Conservation (phyloP, 345 rosid species). For the Boechera divaricarpa region DNA sequence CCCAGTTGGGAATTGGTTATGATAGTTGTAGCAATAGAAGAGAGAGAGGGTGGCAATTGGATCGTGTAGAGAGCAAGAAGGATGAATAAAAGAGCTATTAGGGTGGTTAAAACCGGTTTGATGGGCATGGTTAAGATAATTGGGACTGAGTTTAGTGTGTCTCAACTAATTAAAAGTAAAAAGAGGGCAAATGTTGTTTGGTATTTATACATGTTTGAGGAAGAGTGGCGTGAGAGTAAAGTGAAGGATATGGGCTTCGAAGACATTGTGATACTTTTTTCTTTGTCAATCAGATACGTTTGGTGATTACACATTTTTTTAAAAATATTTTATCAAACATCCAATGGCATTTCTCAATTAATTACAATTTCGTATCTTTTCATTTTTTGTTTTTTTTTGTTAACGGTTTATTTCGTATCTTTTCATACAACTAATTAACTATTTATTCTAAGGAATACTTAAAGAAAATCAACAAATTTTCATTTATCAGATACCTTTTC, state of each 20-base stretch:
- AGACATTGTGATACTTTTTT: conserved; percentile 11
- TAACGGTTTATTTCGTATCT: neutral
- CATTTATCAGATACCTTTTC: too few species aligned
- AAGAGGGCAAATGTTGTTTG: conserved; percentile 17
- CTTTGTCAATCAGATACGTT: conserved; percentile 14
- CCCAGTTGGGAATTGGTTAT: conserved; percentile 28
- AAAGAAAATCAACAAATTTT: too few species aligned
- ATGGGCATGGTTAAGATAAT: conserved; percentile 33
- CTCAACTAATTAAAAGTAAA: conserved; percentile 13
- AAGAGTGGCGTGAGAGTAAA: conserved; percentile 39
- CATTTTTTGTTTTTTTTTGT: too few species aligned
- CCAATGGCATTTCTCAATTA: neutral
- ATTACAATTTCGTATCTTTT: neutral
- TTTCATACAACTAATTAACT: neutral
- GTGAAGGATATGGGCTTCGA: conserved; percentile 30
- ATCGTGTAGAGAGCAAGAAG: conserved; percentile 29
- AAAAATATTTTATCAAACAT: conserved; percentile 1
- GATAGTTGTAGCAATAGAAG: conserved; percentile 30
- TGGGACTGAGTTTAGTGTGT: neutral
- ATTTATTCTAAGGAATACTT: neutral
- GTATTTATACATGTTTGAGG: conserved; percentile 31
- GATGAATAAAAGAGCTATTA: conserved; percentile 2
- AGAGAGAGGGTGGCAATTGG: neutral
- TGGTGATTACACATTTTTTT: conserved; percentile 6
- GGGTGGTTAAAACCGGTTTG: conserved; percentile 24